Percentiles rank a stretch among this genome's conserved stretches.
These are phyloP conservation scores for Paraconiothyrium sp. DNA, from an alignment of 2,329 filamentous ascomycete genomes.

Conservation along the genomic window DNA sequence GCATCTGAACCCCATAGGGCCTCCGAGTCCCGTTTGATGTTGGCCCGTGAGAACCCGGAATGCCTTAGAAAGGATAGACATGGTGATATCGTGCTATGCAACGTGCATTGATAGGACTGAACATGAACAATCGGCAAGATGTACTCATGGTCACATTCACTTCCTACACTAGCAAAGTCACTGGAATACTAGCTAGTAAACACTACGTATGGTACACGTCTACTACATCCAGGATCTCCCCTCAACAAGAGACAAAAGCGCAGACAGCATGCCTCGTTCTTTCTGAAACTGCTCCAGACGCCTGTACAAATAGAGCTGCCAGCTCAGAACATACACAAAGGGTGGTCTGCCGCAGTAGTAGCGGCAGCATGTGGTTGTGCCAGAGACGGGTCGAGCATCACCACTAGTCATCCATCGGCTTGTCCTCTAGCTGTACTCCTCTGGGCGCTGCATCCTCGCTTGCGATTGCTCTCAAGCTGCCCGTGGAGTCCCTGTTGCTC, in stretches of 20 bases:
- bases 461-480: constrained; percentile 46
- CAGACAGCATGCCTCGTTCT: constrained; percentile 17
- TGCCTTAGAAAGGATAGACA: background rate
- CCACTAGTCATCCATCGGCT: constrained; percentile 77
- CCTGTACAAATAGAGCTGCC: background rate
- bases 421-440: constrained; percentile 76
- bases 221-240: constrained; percentile 13
- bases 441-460: constrained; percentile 49
- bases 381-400: constrained; percentile 16
- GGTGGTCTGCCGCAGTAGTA: background rate
- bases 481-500: constrained; percentile 50
- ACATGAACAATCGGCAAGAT: constrained; percentile 13
- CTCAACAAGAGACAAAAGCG: constrained; percentile 11
- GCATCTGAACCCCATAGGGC: background rate
- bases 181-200: constrained; percentile 25
- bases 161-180: constrained; percentile 27
- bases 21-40: background rate
- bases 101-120: background rate
- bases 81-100: background rate
- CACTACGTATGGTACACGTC: constrained; percentile 30
- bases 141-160: constrained; percentile 39
- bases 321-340: constrained; percentile 13
- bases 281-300: constrained; percentile 8
- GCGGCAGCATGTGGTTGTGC: background rate
- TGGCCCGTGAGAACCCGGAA: background rate